A percentile compares a stretch with the other conserved stretches of the same genome.
phyloP scores from a whole-genome alignment of 2,329 filamentous ascomycete genomes.

The Hysterium pulicare region DNA sequence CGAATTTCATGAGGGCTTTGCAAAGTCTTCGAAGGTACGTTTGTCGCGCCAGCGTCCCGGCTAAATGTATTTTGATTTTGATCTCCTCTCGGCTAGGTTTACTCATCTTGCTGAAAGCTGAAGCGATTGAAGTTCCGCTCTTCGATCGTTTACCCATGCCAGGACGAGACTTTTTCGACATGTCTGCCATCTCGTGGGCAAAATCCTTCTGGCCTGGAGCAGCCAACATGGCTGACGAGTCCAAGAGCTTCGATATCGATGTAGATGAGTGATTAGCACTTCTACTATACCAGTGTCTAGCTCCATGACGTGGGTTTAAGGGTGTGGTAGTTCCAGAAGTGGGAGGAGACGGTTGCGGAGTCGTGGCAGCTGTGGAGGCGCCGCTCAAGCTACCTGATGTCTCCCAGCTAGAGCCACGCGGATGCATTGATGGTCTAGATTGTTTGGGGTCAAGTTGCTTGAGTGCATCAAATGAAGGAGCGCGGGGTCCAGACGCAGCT shows the following conservation, averaged over 20 bases:
- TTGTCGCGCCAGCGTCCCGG: constrained; percentile 72
- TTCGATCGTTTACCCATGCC: constrained; percentile 35
- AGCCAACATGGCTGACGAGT: constrained; percentile 43
- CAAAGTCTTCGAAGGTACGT: constrained; percentile 82
- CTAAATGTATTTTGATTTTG: constrained; percentile 59
- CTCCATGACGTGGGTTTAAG: constrained; percentile 13
- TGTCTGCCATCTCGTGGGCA: constrained; percentile 41
- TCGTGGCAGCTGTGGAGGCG: constrained; percentile 33
- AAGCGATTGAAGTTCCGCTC: constrained; percentile 34
- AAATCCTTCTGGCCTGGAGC: constrained; percentile 40
- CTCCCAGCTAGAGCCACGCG: not conserved
- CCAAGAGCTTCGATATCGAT: constrained; percentile 44
- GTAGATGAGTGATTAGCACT: constrained; percentile 35
- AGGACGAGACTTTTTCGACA: constrained; percentile 37
- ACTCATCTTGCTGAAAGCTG: constrained; percentile 31
- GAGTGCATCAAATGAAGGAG: not conserved
- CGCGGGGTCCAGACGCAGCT: constrained; percentile 16
- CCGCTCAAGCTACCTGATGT: constrained; percentile 24
- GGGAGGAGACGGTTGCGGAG: constrained; percentile 40
- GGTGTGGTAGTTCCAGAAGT: constrained; percentile 43
- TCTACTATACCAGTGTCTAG: constrained; percentile 36
- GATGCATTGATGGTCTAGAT: not conserved
- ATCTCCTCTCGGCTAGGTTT: constrained; percentile 48
- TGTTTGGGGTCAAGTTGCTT: not conserved
- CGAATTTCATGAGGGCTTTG: constrained; percentile 81